Evolutionary conservation across 1,284 basidiomycete species (phyloP).

Genomic region (Cerioporus squamosus): DNA sequence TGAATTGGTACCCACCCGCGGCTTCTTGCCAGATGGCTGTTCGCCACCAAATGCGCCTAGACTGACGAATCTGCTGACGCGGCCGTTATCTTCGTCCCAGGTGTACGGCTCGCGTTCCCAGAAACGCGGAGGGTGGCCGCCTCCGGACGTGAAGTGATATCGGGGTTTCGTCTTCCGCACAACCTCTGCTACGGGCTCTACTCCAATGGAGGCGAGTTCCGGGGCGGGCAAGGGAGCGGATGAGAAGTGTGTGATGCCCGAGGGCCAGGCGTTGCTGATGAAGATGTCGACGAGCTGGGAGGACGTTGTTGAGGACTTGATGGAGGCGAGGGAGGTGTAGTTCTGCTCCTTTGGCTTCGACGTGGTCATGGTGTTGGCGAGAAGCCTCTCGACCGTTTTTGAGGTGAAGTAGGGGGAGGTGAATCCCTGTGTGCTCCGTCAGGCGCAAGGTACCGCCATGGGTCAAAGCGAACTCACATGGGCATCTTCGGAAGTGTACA

Average conservation of each 20-base stretch:
- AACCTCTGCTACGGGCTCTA: constrained; percentile 69
- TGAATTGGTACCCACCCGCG: constrained; percentile 62
- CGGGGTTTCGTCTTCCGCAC: constrained; percentile 70
- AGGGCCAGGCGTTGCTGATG: constrained; percentile 81
- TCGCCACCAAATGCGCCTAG: constrained; percentile 85
- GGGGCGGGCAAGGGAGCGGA: constrained; percentile 51
- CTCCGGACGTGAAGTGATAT: constrained; percentile 78
- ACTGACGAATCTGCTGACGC: constrained; percentile 80
- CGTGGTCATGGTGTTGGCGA: constrained; percentile 66
- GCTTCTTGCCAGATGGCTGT: constrained; percentile 69
- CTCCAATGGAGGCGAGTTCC: constrained; percentile 49
- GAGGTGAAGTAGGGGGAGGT: constrained; percentile 73
- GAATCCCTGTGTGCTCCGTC: constrained; percentile 56
- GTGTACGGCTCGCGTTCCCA: constrained; percentile 93
- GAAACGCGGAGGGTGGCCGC: constrained; percentile 64
- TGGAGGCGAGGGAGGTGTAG: constrained; percentile 72
- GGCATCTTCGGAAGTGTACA: constrained; percentile 60
- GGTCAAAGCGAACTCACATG: constrained; percentile 50
- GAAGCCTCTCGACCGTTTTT: constrained; percentile 72
- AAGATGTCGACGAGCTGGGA: constrained; percentile 83
- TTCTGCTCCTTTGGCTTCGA: constrained; percentile 42
- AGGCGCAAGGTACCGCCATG: not conserved
- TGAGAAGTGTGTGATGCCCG: constrained; percentile 70
- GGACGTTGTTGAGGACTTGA: constrained; percentile 59
- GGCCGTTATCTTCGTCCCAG: constrained; percentile 76